Conservation (phyloP, 129 eudicot species). For the Smallanthus sonchifolius region DNA sequence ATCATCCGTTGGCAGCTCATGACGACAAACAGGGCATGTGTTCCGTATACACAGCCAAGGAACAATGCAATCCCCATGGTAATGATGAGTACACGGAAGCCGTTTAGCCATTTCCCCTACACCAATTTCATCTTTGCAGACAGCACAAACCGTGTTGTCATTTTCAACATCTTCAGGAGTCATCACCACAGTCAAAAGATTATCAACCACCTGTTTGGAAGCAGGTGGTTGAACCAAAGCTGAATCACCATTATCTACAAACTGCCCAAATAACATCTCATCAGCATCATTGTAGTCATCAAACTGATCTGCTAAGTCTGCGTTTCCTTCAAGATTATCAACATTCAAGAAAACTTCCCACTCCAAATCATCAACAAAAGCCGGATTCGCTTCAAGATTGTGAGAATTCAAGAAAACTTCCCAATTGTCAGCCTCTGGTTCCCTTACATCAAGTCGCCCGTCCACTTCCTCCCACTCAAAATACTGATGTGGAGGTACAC, state of each 20-base stretch:
- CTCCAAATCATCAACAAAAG: constrained; percentile 25
- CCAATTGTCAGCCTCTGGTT: constrained; percentile 30
- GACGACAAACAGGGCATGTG: constrained; percentile 77
- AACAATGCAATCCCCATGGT: constrained; percentile 63
- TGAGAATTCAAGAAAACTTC: constrained; percentile 19
- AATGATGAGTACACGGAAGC: constrained; percentile 56
- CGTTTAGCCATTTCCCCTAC: constrained; percentile 49
- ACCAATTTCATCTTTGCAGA: constrained; percentile 60
- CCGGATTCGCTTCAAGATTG: constrained; percentile 2
- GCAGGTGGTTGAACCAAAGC: constrained; percentile 55
- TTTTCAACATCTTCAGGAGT: constrained; percentile 36
- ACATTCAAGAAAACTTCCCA: constrained; percentile 61
- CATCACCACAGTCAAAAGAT: constrained; percentile 40
- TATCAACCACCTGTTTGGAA: constrained; percentile 42
- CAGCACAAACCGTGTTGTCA: constrained; percentile 51
- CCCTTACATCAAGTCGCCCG: constrained; percentile 37
- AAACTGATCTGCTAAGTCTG: constrained; percentile 25
- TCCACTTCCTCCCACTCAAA: constrained; percentile 76
- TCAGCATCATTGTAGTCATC: constrained; percentile 36
- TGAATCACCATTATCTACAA: constrained; percentile 39
- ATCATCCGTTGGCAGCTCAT: constrained; percentile 68
- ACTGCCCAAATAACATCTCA: constrained; percentile 57
- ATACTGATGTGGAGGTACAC: constrained; percentile 5
- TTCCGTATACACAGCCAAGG: constrained; percentile 66
- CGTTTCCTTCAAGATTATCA: constrained; percentile 35